phyloP scores from a whole-genome alignment of 1,139 yeast species.

The Saccharomycopsis hybrid region DNA sequence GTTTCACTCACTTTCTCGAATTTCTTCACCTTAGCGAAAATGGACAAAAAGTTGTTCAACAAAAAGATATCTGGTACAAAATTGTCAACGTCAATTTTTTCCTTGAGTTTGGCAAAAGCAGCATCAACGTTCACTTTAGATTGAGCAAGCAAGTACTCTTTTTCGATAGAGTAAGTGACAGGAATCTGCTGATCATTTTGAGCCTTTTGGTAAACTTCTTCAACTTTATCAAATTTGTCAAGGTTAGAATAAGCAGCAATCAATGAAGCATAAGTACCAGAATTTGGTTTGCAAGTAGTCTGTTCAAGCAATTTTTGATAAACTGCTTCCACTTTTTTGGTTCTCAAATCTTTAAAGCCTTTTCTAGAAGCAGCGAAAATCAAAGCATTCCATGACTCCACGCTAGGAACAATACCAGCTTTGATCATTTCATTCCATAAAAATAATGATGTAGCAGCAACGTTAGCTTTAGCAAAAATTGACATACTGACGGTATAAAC shows the following conservation, averaged over 20 bases:
- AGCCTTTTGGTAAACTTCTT: constrained; percentile 27
- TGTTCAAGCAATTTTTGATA: constrained; percentile 28
- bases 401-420: constrained; percentile 29
- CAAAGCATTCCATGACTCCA: constrained; percentile 40
- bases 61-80: constrained; percentile 32
- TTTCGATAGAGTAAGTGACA: constrained; percentile 22
- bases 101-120: constrained; percentile 22
- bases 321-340: constrained; percentile 30
- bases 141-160: constrained; percentile 25
- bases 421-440: constrained; percentile 36
- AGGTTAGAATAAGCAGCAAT: constrained; percentile 31
- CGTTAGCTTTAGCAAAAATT: constrained; percentile 30
- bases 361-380: constrained; percentile 35
- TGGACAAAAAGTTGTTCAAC: constrained; percentile 36
- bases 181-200: constrained; percentile 1
- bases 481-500: constrained; percentile 32
- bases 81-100: constrained; percentile 22
- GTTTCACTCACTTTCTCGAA: constrained; percentile 32
- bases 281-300: constrained; percentile 33
- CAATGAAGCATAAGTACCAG: constrained; percentile 32
- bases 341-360: constrained; percentile 27
- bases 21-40: constrained; percentile 28
- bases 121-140: constrained; percentile 25
- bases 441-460: constrained; percentile 29
- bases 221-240: constrained; percentile 28